phyloP scores from a whole-genome alignment of 306 rosid species.

The Glycine tomentella region DNA sequence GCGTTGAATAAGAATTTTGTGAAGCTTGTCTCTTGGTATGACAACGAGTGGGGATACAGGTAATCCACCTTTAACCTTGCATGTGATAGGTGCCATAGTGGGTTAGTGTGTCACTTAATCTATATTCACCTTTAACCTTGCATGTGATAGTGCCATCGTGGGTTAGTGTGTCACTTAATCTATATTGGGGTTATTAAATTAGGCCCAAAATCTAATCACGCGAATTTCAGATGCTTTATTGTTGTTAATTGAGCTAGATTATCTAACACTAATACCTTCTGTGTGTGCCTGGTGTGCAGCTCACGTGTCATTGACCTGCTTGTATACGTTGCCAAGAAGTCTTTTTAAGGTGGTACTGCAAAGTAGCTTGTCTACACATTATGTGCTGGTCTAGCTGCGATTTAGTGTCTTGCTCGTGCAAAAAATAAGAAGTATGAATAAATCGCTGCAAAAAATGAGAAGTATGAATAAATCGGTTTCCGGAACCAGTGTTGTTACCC shows the following conservation, averaged over 20 bases:
- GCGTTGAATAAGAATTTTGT: conserved; percentile 61
- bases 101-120: too few species aligned
- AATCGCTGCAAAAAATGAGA: conserved; percentile 25
- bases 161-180: too few species aligned
- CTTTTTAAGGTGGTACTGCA: conserved; percentile 22
- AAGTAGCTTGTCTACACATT: neutral
- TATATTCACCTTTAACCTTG: neutral
- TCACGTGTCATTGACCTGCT: conserved; percentile 76
- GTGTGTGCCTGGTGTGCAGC: conserved; percentile 52
- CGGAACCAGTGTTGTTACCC: conserved; percentile 3
- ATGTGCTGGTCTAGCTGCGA: conserved; percentile 19
- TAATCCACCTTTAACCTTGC: conserved; percentile 28
- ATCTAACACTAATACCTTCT: conserved; percentile 22
- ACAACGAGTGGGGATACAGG: conserved; percentile 91
- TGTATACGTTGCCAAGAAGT: conserved; percentile 46
- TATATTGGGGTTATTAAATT: too few species aligned
- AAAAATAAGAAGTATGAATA: conserved; percentile 37
- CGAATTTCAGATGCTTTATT: too few species aligned
- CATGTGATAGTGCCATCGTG: neutral
- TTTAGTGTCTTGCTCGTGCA: conserved; percentile 3
- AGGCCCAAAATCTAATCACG: too few species aligned
- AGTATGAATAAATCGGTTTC: conserved; percentile 46
- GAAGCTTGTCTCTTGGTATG: conserved; percentile 78
- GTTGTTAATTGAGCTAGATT: too few species aligned
- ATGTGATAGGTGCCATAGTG: neutral